Evolutionary conservation across 1,139 yeast species (phyloP), one percentile per base, ranked within the genome.

Genomic region (Barnettozyma hawaiiensis): DNA sequence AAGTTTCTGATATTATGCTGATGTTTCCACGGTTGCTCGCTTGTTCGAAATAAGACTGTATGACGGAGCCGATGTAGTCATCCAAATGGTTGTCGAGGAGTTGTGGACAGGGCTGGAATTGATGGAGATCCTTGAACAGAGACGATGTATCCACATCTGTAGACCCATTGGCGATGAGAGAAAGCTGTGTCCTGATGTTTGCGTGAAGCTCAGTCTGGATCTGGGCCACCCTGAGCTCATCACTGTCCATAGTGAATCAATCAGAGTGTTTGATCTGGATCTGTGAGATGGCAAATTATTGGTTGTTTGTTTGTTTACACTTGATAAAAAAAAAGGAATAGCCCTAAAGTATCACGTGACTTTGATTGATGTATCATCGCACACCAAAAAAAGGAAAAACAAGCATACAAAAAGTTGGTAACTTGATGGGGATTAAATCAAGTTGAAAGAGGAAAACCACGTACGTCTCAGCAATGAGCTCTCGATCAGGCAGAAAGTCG

Each of bases 21-120:
- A 19, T 38, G 5, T 39, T 34, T 2, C n/a, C n/a, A n/a, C n/a
- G n/a, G n/a, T n/a, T n/a, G n/a, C n/a, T n/a, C n/a, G n/a, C n/a
- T n/a, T n/a, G n/a, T n/a, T 42, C 20, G 26, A 66, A 48, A 50
- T 67, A 76, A 1, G 55, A 37, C 0, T 45, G 40, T 2, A 70
- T 53, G 12, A 77, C 50, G 0, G 20, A 23, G 1, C 50, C 54
- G 7, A 77, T 59, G 47, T 67, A 68, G 1, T 36, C 19, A 1
- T 62, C 55, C 31, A 81, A 57, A 14, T 61, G 49, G 1, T 60
- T 45, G 49, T 78, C 83, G 7, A 81, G 58, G 7, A 76, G 60
- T 39, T 70, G 70, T 0, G 87, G 85, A 40, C 67, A 69, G 3
- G 74, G 68, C 57, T 79, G 85, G 52, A 79, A 81, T 47, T 73